These are phyloP conservation scores for Torulaspora indica DNA, from an alignment of 805 yeast species.

Conservation along the genomic window DNA sequence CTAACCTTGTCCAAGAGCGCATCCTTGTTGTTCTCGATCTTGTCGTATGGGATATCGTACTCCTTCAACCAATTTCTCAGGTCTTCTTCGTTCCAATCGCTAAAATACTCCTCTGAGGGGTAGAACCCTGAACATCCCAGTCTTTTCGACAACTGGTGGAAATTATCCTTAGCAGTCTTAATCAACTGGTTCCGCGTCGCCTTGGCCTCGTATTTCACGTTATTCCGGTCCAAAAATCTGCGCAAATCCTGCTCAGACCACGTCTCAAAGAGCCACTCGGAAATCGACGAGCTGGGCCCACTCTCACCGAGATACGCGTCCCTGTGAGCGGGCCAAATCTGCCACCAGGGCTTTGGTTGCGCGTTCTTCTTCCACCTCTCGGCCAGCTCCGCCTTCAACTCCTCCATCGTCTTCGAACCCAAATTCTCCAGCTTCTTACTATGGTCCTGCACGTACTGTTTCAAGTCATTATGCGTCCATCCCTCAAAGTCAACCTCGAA, in stretches of 20 bases:
- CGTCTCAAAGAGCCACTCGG: slow-evolving; percentile 48
- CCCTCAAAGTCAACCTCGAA: slow-evolving; percentile 20
- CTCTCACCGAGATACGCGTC: slow-evolving; percentile 2
- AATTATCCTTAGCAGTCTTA: slow-evolving; percentile 41
- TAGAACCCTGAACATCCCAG: slow-evolving; percentile 41
- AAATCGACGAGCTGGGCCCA: slow-evolving; percentile 15
- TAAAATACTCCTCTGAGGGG: slow-evolving; percentile 50
- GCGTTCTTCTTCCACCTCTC: slow-evolving; percentile 22
- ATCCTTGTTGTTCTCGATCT: slow-evolving; percentile 41
- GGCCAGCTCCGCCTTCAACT: slow-evolving; percentile 24
- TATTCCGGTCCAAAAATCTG: slow-evolving; percentile 33
- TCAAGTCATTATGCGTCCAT: slow-evolving; percentile 37
- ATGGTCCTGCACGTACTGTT: slow-evolving; percentile 36
- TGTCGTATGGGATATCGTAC: slow-evolving; percentile 39
- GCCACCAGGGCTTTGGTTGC: slow-evolving; percentile 32
- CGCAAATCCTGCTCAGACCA: slow-evolving; percentile 40
- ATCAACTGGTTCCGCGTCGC: slow-evolving; percentile 40
- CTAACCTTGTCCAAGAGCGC: slow-evolving; percentile 45
- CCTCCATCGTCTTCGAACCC: slow-evolving; percentile 20
- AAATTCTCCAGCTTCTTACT: slow-evolving; percentile 19
- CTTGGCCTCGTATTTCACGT: slow-evolving; percentile 31
- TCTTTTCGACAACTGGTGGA: slow-evolving; percentile 38
- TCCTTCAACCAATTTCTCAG: slow-evolving; percentile 47
- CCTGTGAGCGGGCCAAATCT: slow-evolving; percentile 24
- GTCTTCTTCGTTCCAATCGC: slow-evolving; percentile 49